Base-by-base conservation (phyloP, 495 filamentous ascomycete genomes). In the Podospora pseudocomata region DNA sequence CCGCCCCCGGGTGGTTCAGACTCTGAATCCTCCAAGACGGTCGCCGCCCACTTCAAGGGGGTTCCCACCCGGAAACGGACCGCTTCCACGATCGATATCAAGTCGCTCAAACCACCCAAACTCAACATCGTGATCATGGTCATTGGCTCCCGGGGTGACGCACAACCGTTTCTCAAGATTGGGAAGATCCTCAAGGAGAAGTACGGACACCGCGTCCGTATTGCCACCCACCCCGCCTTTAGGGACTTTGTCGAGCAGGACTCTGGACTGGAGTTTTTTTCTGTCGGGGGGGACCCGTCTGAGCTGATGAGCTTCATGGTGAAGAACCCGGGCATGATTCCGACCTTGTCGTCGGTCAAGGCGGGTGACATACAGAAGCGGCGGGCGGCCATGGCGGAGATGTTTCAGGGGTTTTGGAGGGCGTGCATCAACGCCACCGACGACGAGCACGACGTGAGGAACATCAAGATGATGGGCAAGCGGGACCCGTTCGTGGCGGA, bases 271-370 rank as follows among this genome's bases (percentile, higher is more conserved):
- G 91, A 94, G 74, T 94, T 93, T 77, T 94, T 92, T 79, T 85
- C 79, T 59, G 91, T 94, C 49, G 91, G 91, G 13, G 91, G 91
- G 32, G 89, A 94, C 74, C 91, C 92, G 18, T 82, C 87, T 1
- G 87, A 91, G 72, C 83, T 95, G 27, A 95, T 95, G 91, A 86
- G 89, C 2, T 94, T 91, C 71, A 93, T 94, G 91, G 91, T 93
- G 23, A 92, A 92, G 74, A 92, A 95, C 76, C 90, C 91, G 15
- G 90, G 91, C 1, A 80, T 95, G 65, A 89, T 93, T 78, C 91
- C 91, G 0, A 86, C 86, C 15, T 81, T 93, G 59, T 83, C 88
- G 61, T 83, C 88, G 4, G 78, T 94, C 20, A 85, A 85, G 57
- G 86, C 81, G 55, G 91, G 91, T 13, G 90, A 91, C 65, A 85